Base-by-base conservation (phyloP, 1,139 yeast genomes). In the Geotrichum klebahnii region DNA sequence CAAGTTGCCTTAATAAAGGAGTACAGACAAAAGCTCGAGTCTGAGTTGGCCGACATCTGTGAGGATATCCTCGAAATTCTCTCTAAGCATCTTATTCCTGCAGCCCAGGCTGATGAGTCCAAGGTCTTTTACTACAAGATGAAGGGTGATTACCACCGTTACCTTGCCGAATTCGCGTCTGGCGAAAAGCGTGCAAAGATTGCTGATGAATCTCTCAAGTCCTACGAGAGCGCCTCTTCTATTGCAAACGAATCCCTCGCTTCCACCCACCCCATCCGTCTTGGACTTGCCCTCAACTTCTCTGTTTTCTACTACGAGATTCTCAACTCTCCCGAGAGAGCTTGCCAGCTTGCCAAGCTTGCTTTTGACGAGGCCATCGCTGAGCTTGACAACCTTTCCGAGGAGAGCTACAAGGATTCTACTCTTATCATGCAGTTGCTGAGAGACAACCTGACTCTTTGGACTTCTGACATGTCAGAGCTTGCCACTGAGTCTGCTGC, bases 101-200 rank as follows among this genome's bases (percentile, higher is more conserved):
- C 92, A 61, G 97, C 98, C 59, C 94, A 87, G 72, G 82, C 95
- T 58, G 97, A 97, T 66, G 98, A 92, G 76, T 88, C 97, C 52
- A 90, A 90, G 80, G 98, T 92, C 55, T 92, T 92, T 74, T 92
- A 92, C 80, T 90, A 88, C 77, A 92, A 92, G 82, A 90, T 92
- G 97, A 90, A 92, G 80, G 98, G 98, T 77, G 98, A 92, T 73
- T 92, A 92, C 80, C 96, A 90, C 79, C 95, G 98, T 78, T 92
- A 92, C 73, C 80, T 92, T 73, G 98, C 98, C 57, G 98, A 92
- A 76, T 90, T 92, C 67, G 95, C 97, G 60, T 77, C 84, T 61
- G 82, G 89, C 61, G 96, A 89, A 64, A 87, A 86, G 76, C 87
- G 97, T 72, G 89, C 88, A 71, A 92, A 82, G 62, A 96, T 97